A percentile compares a stretch with the other conserved stretches of the same genome.
Conservation (phyloP, 2,329 filamentous ascomycete genomes). For the Anthostomella pinea region DNA sequence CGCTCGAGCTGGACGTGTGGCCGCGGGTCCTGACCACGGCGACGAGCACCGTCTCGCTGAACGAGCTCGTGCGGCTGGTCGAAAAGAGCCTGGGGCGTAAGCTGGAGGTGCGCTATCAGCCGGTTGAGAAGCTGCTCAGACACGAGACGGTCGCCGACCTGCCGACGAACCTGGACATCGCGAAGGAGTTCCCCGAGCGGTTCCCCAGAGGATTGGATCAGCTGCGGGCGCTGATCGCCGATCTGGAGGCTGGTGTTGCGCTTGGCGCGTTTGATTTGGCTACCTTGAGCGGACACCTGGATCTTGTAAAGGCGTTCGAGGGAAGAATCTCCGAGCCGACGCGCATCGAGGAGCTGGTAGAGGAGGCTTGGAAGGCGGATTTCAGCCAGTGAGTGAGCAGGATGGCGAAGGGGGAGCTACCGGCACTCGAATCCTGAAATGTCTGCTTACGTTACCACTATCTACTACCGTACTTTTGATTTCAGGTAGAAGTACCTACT, state of each 20-base stretch:
- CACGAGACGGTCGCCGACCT: conserved; percentile 23
- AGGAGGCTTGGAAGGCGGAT: conserved; percentile 15
- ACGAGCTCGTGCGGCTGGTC: conserved; percentile 27
- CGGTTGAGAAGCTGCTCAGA: conserved; percentile 21
- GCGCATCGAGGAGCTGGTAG: conserved; percentile 16
- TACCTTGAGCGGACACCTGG: conserved; percentile 13
- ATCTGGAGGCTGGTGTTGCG: conserved; percentile 31
- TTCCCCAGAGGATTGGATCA: conserved; percentile 27
- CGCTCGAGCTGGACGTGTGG: conserved; percentile 31
- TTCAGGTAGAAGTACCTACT: no score
- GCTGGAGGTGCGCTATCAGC: conserved; percentile 28
- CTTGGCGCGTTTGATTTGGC: conserved; percentile 31
- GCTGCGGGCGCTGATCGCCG: conserved; percentile 26
- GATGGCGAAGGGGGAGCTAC: no score
- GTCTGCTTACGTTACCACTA: no score
- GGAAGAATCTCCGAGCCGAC: conserved; percentile 11
- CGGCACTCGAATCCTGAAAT: no score
- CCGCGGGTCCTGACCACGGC: conserved; percentile 28
- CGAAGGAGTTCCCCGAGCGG: conserved; percentile 21
- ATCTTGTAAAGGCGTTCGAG: conserved; percentile 23
- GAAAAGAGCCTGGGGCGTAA: conserved; percentile 18
- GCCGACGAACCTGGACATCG: conserved; percentile 27
- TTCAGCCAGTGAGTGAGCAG: no score
- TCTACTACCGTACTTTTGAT: no score
- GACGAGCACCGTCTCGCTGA: conserved; percentile 28